A percentile compares a stretch with the other conserved stretches of the same genome.
phyloP scores from a whole-genome alignment of 2,329 filamentous ascomycete genomes.

The Cryphonectria japonica region DNA sequence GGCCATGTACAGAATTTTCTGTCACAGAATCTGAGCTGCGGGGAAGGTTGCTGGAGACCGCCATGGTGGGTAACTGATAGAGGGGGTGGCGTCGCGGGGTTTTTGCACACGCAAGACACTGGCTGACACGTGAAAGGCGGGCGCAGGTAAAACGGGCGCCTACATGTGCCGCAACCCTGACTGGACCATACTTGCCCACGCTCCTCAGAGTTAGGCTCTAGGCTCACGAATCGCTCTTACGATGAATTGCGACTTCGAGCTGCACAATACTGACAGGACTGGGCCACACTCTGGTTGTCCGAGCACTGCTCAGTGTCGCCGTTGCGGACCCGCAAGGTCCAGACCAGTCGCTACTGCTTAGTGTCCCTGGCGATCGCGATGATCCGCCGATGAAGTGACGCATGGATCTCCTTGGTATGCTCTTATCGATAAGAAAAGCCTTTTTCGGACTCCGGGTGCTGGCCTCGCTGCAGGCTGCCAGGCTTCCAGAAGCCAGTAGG shows the following conservation, averaged over 20 bases:
- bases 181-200: not conserved
- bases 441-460: conserved; percentile 11
- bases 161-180: not conserved
- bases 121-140: not conserved
- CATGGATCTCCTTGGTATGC: not conserved
- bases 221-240: not conserved
- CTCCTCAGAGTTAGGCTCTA: not conserved
- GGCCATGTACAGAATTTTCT: not conserved
- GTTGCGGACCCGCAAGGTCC: not conserved
- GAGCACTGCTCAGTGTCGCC: not conserved
- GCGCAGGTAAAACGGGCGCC: not conserved
- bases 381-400: conserved; percentile 8
- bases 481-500: conserved; percentile 4
- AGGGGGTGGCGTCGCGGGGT: not conserved
- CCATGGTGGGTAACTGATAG: not conserved
- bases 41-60: not conserved
- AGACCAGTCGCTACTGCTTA: conserved; percentile 10
- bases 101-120: not conserved
- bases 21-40: not conserved
- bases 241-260: not conserved
- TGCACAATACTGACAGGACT: not conserved
- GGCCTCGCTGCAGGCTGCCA: not conserved
- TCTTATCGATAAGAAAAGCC: conserved; percentile 21
- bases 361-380: conserved; percentile 25
- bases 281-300: not conserved